These are phyloP conservation scores for Candida silvicultrix DNA, from an alignment of 805 yeast genomes.

Conservation along the genomic window DNA sequence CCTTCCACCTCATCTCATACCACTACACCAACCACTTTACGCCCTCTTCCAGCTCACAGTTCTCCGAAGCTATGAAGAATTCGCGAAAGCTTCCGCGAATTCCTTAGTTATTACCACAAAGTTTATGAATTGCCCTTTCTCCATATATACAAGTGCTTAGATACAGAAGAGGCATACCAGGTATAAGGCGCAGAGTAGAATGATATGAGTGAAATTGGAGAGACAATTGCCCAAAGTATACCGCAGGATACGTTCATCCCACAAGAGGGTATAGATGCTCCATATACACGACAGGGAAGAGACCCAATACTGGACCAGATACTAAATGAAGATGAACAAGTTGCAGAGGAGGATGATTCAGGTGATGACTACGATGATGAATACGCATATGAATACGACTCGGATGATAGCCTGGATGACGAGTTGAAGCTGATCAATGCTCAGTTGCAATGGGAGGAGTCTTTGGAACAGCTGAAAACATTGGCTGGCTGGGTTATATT, in stretches of 20 bases:
- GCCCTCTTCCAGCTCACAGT: no score
- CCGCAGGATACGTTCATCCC: not conserved
- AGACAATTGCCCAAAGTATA: not conserved
- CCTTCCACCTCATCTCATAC: no score
- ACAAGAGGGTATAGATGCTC: not conserved
- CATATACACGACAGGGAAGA: not conserved
- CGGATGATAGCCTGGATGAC: slow-evolving; percentile 12
- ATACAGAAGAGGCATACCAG: no score
- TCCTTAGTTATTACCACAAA: no score
- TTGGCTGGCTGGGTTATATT: slow-evolving; percentile 52
- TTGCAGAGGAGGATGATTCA: not conserved
- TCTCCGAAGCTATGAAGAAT: no score
- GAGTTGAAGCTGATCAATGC: slow-evolving; percentile 35
- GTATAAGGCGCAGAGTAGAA: not conserved
- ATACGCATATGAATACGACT: slow-evolving; percentile 9
- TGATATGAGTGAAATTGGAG: not conserved
- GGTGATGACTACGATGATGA: not conserved
- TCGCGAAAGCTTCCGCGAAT: no score
- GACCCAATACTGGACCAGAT: not conserved
- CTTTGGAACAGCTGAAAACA: slow-evolving; percentile 51
- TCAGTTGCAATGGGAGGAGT: slow-evolving; percentile 71
- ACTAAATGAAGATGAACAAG: not conserved
- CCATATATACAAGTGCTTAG: no score
- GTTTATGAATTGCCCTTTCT: no score
- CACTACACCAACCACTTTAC: no score